Evolutionary conservation across 1,284 basidiomycete species (phyloP), one percentile per base, ranked within the genome.

Genomic region (Pseudozyma hubeiensis): DNA sequence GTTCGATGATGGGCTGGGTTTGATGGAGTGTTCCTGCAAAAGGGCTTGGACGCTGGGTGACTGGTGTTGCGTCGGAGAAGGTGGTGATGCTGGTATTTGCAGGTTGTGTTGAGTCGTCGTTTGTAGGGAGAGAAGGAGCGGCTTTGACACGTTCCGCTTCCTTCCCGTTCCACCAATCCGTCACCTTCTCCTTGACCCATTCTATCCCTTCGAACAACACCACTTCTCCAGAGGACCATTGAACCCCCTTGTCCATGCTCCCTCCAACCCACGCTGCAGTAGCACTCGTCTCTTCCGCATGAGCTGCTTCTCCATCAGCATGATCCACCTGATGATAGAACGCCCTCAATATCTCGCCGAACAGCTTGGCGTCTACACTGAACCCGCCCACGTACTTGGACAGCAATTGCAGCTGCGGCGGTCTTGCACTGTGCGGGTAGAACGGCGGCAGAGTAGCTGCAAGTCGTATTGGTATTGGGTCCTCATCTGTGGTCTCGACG

Each of bases 181-280:
- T 40, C 7, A 83, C 62, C 30, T 64, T 60, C 48, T 84, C 83
- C 30, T 75, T 75, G 13, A 80, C 84, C 65, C 67, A 68, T 53
- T 85, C 84, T 37, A 84, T 71, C 10, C 81, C 84, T 53, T 85
- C 84, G 41, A 84, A 85, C 13, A 85, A 52, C 33, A 80, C 70
- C 13, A 81, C 77, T 31, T 80, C 64, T 5, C 83, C 83, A 4
- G 39, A 41, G 0, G 16, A 11, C 81, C 81, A 82, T 2, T 68
- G 35, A 10, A 80, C 68, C 3, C 62, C 72, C 14, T 56, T 51
- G 24, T 65, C 53, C 50, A 63, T 59, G 5, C 54, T 53, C 0
- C 60, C 74, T 0, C 63, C 62, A 11, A 56, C 34, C 64, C 63
- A 64, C 1, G 33, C 59, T 1, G 53, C 43, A 13, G 45, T 31